These are phyloP conservation scores for Phlyctochytrium arcticum DNA, from an alignment of 192 early-diverging fungal species.

Conservation along the genomic window DNA sequence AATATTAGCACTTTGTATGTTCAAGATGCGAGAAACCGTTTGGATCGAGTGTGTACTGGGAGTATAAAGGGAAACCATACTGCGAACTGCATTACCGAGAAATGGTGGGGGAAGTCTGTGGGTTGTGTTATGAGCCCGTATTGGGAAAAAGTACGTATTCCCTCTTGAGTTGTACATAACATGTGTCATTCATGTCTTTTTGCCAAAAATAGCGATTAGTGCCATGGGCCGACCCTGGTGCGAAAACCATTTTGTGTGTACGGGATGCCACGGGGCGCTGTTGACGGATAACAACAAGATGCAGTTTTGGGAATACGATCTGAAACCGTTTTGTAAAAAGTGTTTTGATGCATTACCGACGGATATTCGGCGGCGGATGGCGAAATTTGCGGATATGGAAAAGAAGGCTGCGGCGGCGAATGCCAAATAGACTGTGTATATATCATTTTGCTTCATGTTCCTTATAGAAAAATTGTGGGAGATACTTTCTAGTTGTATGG, in stretches of 20 bases:
- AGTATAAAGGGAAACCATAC: slow-evolving; percentile 39
- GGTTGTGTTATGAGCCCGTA: slow-evolving; percentile 32
- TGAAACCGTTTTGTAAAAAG: slow-evolving; percentile 40
- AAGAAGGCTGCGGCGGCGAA: slow-evolving; percentile 25
- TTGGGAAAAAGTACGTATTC: slow-evolving; percentile 32
- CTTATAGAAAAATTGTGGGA: no score
- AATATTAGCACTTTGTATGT: slow-evolving; percentile 48
- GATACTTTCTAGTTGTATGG: no score
- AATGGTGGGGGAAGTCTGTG: slow-evolving; percentile 40
- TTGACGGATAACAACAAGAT: neutral
- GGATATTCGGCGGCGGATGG: slow-evolving; percentile 27
- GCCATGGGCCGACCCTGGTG: slow-evolving; percentile 43
- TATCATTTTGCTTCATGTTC: no score
- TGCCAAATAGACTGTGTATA: no score
- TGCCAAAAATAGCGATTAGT: slow-evolving; percentile 28
- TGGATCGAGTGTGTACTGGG: slow-evolving; percentile 32
- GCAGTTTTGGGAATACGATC: slow-evolving; percentile 43
- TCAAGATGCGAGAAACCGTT: slow-evolving; percentile 46
- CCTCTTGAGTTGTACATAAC: neutral
- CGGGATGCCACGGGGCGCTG: slow-evolving; percentile 31
- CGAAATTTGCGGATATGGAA: slow-evolving; percentile 21
- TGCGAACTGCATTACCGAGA: slow-evolving; percentile 49
- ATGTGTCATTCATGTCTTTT: neutral
- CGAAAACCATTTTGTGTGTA: slow-evolving; percentile 47
- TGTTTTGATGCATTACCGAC: slow-evolving; percentile 46